These are phyloP conservation scores for Boletellus deceptivus DNA, from an alignment of 1,284 basidiomycete species.

Conservation along the genomic window DNA sequence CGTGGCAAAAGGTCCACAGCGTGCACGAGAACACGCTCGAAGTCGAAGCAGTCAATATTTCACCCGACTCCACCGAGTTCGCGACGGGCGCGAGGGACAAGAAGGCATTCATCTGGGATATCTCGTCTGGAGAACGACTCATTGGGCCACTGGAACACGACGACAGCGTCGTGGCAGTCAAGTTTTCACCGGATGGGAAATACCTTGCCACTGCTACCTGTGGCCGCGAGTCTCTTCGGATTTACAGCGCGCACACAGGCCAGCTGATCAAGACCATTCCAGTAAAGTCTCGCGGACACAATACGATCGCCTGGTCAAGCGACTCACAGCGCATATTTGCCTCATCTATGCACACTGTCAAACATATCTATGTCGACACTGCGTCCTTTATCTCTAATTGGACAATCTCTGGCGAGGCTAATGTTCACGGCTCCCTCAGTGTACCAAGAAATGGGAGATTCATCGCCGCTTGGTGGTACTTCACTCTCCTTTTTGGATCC, in stretches of 20 bases:
- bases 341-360: no score
- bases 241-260: not conserved
- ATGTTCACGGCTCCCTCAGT: not conserved
- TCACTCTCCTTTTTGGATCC: not conserved
- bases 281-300: not conserved
- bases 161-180: not conserved
- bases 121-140: not conserved
- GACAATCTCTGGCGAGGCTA: not conserved
- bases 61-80: not conserved
- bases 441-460: not conserved
- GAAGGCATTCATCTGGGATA: not conserved
- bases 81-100: not conserved
- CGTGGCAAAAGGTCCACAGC: not conserved
- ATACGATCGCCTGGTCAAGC: not conserved
- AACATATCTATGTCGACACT: not conserved
- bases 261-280: not conserved
- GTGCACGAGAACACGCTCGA: not conserved
- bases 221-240: not conserved
- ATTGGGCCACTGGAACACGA: not conserved
- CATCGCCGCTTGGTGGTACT: not conserved
- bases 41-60: not conserved
- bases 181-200: not conserved
- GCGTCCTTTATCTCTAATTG: not conserved
- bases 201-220: not conserved
- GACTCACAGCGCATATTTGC: not conserved